Base-by-base conservation (phyloP, 139 green algal genomes). In the Raphidocelis subcapitata region DNA sequence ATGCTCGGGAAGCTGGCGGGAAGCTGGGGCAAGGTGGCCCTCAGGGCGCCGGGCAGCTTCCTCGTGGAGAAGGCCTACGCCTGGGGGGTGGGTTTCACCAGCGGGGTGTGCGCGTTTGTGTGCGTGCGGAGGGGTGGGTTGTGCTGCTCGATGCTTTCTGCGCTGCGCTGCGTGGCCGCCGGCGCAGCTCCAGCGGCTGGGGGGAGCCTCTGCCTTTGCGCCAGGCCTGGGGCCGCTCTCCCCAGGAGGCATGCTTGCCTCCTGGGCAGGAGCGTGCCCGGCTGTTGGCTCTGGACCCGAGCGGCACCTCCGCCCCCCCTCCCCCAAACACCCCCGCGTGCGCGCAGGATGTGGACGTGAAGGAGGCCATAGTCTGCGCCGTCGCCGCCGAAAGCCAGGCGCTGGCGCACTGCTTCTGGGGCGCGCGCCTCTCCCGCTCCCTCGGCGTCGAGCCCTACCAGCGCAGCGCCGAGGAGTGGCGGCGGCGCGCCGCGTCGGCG, bases 61-160 rank as follows among this genome's bases (percentile, higher is more conserved):
- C 82, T 91, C 36, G 74, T 90, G 33, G 79, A 92, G 32, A 78
- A 73, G 57, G 83, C 68, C 52, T 90, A 81, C 46, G 67, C 49
- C 3, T 76, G 74, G 37, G 77, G 46, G 72, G 81, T 87, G 63
- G 59, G 82, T 32, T n/a, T n/a, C n/a, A n/a, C n/a, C n/a, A 5
- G n/a, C n/a, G n/a, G n/a, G n/a, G n/a, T n/a, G n/a, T n/a, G n/a
- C n/a, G n/a, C n/a, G n/a, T n/a, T n/a, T n/a, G n/a, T n/a, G 41
- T 49, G 41, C 41, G 8, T 49, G 8, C 8, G 41, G 41, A 8
- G 41, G 41, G 41, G 41, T 12, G 41, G 41, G 8, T 8, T 49
- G 41, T 49, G 41, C 41, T n/a, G n/a, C n/a, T n/a, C n/a, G n/a
- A n/a, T n/a, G n/a, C n/a, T n/a, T n/a, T n/a, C n/a, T n/a, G n/a